phyloP scores from a whole-genome alignment of 306 rosid genomes.

The Amphicarpaea edgeworthii region DNA sequence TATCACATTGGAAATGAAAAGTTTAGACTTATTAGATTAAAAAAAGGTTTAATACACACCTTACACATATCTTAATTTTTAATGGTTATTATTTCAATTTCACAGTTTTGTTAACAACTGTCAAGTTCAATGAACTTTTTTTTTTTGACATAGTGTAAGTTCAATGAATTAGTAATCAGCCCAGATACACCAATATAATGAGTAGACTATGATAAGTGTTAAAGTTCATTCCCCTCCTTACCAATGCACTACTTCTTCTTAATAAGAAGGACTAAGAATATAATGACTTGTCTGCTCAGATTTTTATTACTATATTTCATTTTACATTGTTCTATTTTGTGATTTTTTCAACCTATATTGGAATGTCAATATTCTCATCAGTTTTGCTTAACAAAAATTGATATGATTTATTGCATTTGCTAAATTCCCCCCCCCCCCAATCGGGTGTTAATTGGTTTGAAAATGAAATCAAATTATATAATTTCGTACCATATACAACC shows the following conservation, averaged over 20 bases:
- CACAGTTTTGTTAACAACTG: not conserved
- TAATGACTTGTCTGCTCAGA: no score
- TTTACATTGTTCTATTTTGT: no score
- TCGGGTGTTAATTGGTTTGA: no score
- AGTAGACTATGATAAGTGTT: not conserved
- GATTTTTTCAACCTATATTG: no score
- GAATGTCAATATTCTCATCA: no score
- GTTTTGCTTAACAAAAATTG: no score
- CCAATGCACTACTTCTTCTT: not conserved
- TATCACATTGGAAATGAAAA: slow-evolving; percentile 4
- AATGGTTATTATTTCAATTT: not conserved
- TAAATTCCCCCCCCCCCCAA: no score
- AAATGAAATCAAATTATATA: no score
- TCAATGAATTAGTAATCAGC: not conserved
- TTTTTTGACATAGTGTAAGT: not conserved
- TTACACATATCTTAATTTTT: not conserved
- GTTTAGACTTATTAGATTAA: not conserved
- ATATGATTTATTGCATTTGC: no score
- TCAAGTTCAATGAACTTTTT: not conserved
- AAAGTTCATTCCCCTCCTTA: not conserved
- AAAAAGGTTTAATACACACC: not conserved
- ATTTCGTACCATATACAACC: no score
- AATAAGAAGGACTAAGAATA: not conserved
- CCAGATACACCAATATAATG: not conserved
- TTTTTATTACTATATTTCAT: no score